A percentile compares a stretch with the other conserved stretches of the same genome.
These are phyloP conservation scores for Lentinula boryana DNA, from an alignment of 768 basidiomycete genomes.

Conservation along the genomic window DNA sequence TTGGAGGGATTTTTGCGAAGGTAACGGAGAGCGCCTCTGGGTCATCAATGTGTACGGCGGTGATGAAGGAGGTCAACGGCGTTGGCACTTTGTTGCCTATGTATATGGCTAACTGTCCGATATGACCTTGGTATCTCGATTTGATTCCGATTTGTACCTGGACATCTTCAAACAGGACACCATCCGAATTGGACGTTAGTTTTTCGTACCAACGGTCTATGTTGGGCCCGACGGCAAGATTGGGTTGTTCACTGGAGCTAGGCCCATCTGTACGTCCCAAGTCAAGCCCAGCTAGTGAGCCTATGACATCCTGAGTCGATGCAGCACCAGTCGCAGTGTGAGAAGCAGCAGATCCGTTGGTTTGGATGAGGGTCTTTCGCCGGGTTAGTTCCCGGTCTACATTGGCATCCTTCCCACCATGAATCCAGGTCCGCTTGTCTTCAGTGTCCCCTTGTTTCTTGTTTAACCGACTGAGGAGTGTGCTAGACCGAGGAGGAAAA, in stretches of 20 bases:
- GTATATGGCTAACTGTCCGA: constrained; percentile 91
- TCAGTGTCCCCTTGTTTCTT: constrained; percentile 90
- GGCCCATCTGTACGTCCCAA: constrained; percentile 23
- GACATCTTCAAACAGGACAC: constrained; percentile 92
- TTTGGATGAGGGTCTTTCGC: constrained; percentile 39
- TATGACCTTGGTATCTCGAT: constrained; percentile 91
- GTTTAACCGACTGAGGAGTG: constrained; percentile 80
- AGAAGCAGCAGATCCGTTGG: constrained; percentile 31
- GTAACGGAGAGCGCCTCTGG: constrained; percentile 72
- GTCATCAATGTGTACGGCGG: constrained; percentile 68
- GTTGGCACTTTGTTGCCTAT: constrained; percentile 92
- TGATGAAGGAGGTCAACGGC: constrained; percentile 88
- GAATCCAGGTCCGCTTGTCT: constrained; percentile 93
- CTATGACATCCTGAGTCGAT: constrained; percentile 52
- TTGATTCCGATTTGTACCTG: constrained; percentile 96
- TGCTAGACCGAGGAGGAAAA: constrained; percentile 92
- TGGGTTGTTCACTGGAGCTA: constrained; percentile 35
- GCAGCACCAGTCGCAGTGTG: constrained; percentile 17
- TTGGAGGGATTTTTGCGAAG: constrained; percentile 89
- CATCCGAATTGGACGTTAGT: constrained; percentile 72
- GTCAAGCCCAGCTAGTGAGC: constrained; percentile 80
- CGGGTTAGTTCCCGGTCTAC: constrained; percentile 63
- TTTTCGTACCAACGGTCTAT: constrained; percentile 89
- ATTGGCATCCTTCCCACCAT: constrained; percentile 92
- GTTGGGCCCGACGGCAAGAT: constrained; percentile 60